A percentile compares a stretch with the other conserved stretches of the same genome.
Evolutionary conservation across 2,329 filamentous ascomycete genomes (phyloP).

Genomic region (Talaromyces albobiverticillius): DNA sequence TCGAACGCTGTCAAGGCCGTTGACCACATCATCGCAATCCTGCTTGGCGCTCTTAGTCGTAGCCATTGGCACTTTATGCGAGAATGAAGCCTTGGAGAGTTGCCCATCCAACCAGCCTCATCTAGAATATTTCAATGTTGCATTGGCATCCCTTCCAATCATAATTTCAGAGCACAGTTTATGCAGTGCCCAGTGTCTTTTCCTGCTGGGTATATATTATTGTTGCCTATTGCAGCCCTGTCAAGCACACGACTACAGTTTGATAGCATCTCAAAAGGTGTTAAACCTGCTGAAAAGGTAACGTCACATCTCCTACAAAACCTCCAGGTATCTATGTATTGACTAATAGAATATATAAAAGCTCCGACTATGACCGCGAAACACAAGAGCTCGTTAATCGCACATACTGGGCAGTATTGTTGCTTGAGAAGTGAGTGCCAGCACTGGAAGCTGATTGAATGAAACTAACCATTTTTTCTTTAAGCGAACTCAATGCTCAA

Average conservation of each 20-base stretch:
- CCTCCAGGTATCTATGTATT: no score
- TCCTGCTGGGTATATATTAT: conserved; percentile 27
- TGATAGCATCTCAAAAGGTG: conserved; percentile 28
- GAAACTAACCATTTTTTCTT: not conserved
- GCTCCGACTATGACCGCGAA: no score
- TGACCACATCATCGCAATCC: conserved; percentile 19
- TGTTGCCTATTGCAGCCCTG: conserved; percentile 25
- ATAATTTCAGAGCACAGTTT: conserved; percentile 24
- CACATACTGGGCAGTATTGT: conserved; percentile 24
- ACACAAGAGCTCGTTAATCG: conserved; percentile 19
- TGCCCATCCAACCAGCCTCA: no score
- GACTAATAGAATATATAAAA: no score
- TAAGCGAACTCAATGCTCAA: conserved; percentile 25
- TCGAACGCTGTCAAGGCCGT: conserved; percentile 18
- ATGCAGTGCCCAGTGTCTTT: conserved; percentile 23
- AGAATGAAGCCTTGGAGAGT: conserved; percentile 14
- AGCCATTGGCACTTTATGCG: conserved; percentile 23
- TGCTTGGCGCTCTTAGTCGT: conserved; percentile 27
- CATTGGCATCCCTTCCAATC: conserved; percentile 20
- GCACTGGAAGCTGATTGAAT: no score
- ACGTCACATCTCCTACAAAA: no score
- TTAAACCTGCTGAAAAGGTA: conserved; percentile 25
- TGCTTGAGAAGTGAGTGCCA: conserved; percentile 24
- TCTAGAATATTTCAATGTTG: conserved; percentile 21
- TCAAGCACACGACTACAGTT: conserved; percentile 28